Base-by-base conservation (phyloP, 768 basidiomycete species). In the Agaricus sinodeliciosus region DNA sequence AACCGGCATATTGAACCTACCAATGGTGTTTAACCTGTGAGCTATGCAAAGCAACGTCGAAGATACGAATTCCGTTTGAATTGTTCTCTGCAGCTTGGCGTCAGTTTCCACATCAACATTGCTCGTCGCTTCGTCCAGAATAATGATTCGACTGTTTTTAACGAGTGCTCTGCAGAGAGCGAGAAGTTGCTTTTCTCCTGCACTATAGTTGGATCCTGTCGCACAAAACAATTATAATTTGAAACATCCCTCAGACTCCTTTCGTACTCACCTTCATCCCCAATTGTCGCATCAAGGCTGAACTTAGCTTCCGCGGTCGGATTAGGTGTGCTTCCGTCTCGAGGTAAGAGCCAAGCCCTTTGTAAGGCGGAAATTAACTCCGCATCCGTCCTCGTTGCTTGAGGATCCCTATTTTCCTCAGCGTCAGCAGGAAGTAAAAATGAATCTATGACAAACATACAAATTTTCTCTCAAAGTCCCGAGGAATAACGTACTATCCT, bases 71-170 rank as follows among this genome's bases (percentile, higher is more conserved):
- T 85, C 82, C 3, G 70, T 73, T 58, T 81, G 80, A 39, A 88
- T 87, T 6, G 83, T 83, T 7, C 70, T 68, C 60, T 85, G 84
- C 19, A 85, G 63, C 57, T 79, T 79, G 2, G 79, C 69, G 58
- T 85, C 84, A 1, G 80, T 83, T 57, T 82, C 81, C 6, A 78
- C 77, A 55, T 84, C 83, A 44, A 84, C 81, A 51, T 69, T 78
- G 51, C 78, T 80, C 0, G 80, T 82, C 0, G 81, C 81, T 67
- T 85, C 84, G 58, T 85, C 83, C n/a, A 81, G 64, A 39, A 80
- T 67, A 45, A 85, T 77, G 46, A 85, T 75, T 26, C 72, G 69
- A 61, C 79, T 80, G 43, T 79, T 75, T 63, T 80, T 81, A 12
- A 81, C 78, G 2, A 86, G 68, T 0, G 82, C 82, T 18, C 84